These are phyloP conservation scores for Lasiosphaeriaceae sp. DNA, from an alignment of 495 filamentous ascomycete genomes.

Conservation along the genomic window DNA sequence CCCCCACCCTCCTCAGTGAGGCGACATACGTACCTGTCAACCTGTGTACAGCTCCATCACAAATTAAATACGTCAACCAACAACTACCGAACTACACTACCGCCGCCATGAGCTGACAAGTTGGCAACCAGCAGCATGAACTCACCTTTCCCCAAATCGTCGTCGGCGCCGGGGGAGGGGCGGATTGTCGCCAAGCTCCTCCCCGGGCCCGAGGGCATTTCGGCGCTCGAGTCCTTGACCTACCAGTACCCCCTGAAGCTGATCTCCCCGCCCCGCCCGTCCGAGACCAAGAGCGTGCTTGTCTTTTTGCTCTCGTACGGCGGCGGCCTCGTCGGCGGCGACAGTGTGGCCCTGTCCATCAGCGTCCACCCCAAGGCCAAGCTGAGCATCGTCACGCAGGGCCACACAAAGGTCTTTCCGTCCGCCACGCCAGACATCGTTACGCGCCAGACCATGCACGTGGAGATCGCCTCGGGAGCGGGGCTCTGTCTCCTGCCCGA, in stretches of 20 bases:
- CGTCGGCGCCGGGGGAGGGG: conserved; percentile 72
- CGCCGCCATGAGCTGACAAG: conserved; percentile 5
- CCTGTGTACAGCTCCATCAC: too few relatives aligned
- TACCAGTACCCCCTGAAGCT: conserved; percentile 97
- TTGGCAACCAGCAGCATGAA: conserved; percentile 29
- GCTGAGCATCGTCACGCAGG: conserved; percentile 85
- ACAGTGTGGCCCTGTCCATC: conserved; percentile 70
- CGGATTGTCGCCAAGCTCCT: conserved; percentile 68
- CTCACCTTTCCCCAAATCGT: conserved; percentile 64
- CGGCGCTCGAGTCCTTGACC: conserved; percentile 67
- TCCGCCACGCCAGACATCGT: conserved; percentile 52
- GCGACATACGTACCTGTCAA: too few relatives aligned
- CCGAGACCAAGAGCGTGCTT: conserved; percentile 58
- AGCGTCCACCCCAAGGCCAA: conserved; percentile 60
- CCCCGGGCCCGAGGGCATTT: conserved; percentile 68
- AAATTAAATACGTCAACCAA: too few relatives aligned
- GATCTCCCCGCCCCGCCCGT: conserved; percentile 58
- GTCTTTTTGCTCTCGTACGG: conserved; percentile 91
- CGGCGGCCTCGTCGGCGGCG: conserved; percentile 84
- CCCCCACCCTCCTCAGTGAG: too few relatives aligned
- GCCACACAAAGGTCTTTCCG: conserved; percentile 94
- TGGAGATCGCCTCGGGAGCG: conserved; percentile 56
- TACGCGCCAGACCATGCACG: conserved; percentile 65
- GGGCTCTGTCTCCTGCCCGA: conserved; percentile 91
- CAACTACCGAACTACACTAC: background rate